These are phyloP conservation scores for Calonectria pauciramosa DNA, from an alignment of 2,329 filamentous ascomycete species.

Conservation along the genomic window DNA sequence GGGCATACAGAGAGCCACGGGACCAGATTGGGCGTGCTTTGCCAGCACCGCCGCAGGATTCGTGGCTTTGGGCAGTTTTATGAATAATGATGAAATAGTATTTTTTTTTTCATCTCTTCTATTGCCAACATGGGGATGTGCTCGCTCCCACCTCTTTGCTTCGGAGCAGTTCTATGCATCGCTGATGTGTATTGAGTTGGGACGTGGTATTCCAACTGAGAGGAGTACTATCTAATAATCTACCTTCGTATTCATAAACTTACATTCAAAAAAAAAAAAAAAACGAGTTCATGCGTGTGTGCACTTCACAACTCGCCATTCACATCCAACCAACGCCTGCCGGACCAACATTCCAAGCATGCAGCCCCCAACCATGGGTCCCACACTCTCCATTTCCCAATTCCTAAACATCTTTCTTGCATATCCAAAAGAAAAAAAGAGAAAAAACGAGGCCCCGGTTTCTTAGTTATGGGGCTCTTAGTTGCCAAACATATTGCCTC, in stretches of 20 bases:
- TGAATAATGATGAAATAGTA: neutral
- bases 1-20: neutral
- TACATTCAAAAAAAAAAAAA: neutral
- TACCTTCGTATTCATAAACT: neutral
- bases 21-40: neutral
- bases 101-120: neutral
- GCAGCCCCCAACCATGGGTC: neutral
- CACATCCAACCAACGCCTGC: neutral
- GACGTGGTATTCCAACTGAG: constrained; percentile 15
- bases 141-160: neutral
- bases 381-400: neutral
- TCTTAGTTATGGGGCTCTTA: neutral
- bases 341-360: neutral
- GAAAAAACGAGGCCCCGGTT: no score
- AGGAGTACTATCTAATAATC: constrained; percentile 20
- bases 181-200: neutral
- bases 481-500: constrained; percentile 48
- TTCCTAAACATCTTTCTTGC: neutral
- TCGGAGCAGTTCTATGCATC: neutral
- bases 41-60: neutral
- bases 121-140: neutral
- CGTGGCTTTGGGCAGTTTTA: neutral
- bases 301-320: neutral
- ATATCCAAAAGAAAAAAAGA: neutral
- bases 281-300: neutral